Percentiles rank a stretch among this genome's conserved stretches.
Evolutionary conservation across 2,329 filamentous ascomycete species (phyloP).

Genomic region (Phialophora macrospora): DNA sequence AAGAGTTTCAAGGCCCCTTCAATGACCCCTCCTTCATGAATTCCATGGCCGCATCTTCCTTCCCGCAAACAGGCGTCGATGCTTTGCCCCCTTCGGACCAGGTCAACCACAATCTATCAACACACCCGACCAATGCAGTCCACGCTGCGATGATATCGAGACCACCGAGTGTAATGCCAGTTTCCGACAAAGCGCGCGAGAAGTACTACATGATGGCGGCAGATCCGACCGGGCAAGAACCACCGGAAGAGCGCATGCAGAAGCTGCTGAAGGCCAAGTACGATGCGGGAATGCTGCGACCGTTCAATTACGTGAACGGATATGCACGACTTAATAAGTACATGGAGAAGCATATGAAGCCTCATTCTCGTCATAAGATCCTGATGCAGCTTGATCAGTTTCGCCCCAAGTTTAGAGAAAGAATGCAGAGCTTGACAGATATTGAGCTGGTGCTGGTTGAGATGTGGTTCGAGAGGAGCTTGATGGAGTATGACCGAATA

Average conservation of each 20-base stretch:
- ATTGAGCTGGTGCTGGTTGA: slow-evolving; percentile 93
- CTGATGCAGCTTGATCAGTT: slow-evolving; percentile 89
- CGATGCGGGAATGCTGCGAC: slow-evolving; percentile 89
- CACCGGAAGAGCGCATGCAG: slow-evolving; percentile 92
- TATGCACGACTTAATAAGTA: slow-evolving; percentile 89
- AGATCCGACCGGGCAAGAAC: slow-evolving; percentile 84
- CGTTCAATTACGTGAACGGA: slow-evolving; percentile 98
- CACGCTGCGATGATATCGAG: slow-evolving; percentile 63
- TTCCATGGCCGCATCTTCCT: slow-evolving; percentile 47
- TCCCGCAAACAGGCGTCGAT: slow-evolving; percentile 40
- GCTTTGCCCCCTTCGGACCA: slow-evolving; percentile 47
- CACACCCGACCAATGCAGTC: slow-evolving; percentile 41
- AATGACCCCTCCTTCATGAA: slow-evolving; percentile 62
- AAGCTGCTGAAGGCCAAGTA: slow-evolving; percentile 94
- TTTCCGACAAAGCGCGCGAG: slow-evolving; percentile 71
- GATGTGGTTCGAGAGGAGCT: slow-evolving; percentile 97
- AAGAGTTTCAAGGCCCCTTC: slow-evolving; percentile 68
- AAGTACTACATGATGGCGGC: slow-evolving; percentile 95
- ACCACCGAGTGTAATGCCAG: slow-evolving; percentile 64
- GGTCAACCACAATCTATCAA: slow-evolving; percentile 47
- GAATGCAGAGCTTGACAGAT: slow-evolving; percentile 89
- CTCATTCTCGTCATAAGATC: slow-evolving; percentile 85
- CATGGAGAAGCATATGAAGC: slow-evolving; percentile 85
- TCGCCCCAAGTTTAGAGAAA: slow-evolving; percentile 91
- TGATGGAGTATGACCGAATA: slow-evolving; percentile 98